Conservation (phyloP, 306 rosid genomes). For the Vachellia pachyceras region DNA sequence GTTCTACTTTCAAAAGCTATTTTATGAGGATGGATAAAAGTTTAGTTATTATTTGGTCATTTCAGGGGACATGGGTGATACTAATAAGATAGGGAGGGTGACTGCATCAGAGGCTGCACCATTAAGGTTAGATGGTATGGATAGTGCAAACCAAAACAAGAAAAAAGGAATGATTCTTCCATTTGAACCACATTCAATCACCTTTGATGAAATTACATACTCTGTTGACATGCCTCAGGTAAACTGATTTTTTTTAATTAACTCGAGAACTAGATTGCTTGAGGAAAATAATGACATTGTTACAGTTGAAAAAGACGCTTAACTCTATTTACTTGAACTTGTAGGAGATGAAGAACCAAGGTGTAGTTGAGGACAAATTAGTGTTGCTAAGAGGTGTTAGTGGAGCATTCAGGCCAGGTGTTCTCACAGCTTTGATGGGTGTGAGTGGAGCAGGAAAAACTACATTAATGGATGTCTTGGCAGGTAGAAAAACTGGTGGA, state of each 20-base stretch:
- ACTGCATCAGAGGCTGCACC: constrained; percentile 5
- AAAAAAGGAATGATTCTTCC: constrained; percentile 75
- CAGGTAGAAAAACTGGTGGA: constrained; percentile 88
- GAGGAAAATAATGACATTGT: not conserved
- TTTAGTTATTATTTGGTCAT: not conserved
- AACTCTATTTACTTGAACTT: not conserved
- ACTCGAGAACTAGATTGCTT: not conserved
- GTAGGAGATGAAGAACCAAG: constrained; percentile 70
- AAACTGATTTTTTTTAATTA: not conserved
- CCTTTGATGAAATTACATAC: constrained; percentile 58
- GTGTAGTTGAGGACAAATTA: constrained; percentile 55
- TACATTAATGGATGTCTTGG: constrained; percentile 80
- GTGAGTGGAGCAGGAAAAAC: constrained; percentile 93
- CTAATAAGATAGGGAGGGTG: constrained; percentile 4
- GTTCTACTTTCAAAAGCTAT: not conserved
- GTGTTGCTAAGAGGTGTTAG: constrained; percentile 64
- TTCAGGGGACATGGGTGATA: constrained; percentile 37
- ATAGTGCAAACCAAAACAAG: constrained; percentile 23
- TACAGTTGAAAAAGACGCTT: not conserved
- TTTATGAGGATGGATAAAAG: not conserved
- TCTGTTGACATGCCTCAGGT: constrained; percentile 74
- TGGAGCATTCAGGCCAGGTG: constrained; percentile 74
- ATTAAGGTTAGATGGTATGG: constrained; percentile 21
- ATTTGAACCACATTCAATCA: constrained; percentile 57
- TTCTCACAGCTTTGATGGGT: constrained; percentile 85